These are phyloP conservation scores for California macrophylla DNA, from an alignment of 441 rosid species.

Conservation along the genomic window DNA sequence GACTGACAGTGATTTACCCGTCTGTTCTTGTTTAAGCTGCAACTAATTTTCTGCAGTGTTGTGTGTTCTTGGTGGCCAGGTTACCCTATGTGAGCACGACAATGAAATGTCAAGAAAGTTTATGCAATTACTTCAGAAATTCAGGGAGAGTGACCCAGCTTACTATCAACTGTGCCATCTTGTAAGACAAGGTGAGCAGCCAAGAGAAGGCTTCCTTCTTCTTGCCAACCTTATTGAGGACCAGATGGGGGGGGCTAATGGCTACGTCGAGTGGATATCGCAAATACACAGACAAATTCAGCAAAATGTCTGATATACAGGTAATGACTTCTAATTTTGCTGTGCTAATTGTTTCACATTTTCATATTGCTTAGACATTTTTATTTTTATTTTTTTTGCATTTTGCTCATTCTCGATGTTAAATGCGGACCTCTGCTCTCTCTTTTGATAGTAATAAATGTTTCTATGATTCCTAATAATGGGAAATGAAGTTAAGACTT, in stretches of 20 bases:
- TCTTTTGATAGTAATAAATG: not conserved
- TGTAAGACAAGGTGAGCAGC: slow-evolving; percentile 96
- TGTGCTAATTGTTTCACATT: not conserved
- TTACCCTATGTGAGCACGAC: slow-evolving; percentile 48
- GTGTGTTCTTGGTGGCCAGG: slow-evolving; percentile 38
- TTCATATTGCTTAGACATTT: not conserved
- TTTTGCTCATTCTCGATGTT: not conserved
- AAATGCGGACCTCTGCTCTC: not conserved
- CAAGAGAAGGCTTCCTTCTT: slow-evolving; percentile 78
- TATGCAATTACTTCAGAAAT: slow-evolving; percentile 44
- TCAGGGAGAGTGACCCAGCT: slow-evolving; percentile 63
- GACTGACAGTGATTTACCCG: not conserved
- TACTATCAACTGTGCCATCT: slow-evolving; percentile 65
- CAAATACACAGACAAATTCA: slow-evolving; percentile 83
- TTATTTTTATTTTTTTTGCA: not conserved
- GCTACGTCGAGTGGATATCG: slow-evolving; percentile 73
- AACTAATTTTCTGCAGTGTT: not conserved
- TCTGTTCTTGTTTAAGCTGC: not conserved
- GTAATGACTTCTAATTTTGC: slow-evolving; percentile 24
- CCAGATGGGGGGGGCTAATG: slow-evolving; percentile 56
- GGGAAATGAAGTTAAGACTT: no score
- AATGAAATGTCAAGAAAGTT: slow-evolving; percentile 83
- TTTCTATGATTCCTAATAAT: not conserved
- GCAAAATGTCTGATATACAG: slow-evolving; percentile 47
- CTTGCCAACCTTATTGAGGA: slow-evolving; percentile 80